A percentile compares a stretch with the other conserved stretches of the same genome.
These are phyloP conservation scores for Blastobotrys malaysiensis DNA, from an alignment of 1,139 yeast species.

Conservation along the genomic window DNA sequence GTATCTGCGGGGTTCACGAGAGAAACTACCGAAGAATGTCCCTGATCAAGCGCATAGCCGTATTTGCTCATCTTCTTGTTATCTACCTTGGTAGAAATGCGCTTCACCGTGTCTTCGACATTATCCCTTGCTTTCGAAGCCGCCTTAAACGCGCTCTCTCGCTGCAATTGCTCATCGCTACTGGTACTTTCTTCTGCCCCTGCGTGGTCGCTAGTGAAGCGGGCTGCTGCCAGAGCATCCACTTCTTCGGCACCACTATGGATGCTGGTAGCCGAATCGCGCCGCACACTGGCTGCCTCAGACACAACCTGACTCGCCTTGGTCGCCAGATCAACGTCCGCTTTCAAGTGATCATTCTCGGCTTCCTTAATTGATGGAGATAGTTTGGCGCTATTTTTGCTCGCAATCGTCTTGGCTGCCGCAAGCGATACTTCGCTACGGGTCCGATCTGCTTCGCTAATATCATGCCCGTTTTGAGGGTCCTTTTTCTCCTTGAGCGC, in stretches of 20 bases:
- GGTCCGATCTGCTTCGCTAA: background rate
- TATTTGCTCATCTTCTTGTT: background rate
- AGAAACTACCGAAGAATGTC: background rate
- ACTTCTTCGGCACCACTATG: background rate
- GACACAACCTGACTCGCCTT: background rate
- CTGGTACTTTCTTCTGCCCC: background rate
- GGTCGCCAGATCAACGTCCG: constrained; percentile 1
- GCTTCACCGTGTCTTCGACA: background rate
- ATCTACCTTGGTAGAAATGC: background rate
- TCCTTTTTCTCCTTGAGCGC: background rate
- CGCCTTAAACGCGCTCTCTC: background rate
- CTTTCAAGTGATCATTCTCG: background rate
- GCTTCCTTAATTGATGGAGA: background rate
- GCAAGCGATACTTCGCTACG: background rate
- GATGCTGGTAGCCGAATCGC: background rate
- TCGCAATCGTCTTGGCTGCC: background rate
- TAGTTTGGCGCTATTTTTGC: background rate
- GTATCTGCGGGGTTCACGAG: background rate
- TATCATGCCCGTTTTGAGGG: background rate
- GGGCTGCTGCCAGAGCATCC: background rate
- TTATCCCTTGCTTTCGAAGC: background rate
- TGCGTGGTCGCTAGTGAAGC: background rate
- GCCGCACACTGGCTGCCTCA: background rate
- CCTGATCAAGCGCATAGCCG: background rate
- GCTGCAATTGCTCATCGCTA: background rate